Conservation (phyloP, 2,329 filamentous ascomycete species). For the Sporothrix dimorphospora region DNA sequence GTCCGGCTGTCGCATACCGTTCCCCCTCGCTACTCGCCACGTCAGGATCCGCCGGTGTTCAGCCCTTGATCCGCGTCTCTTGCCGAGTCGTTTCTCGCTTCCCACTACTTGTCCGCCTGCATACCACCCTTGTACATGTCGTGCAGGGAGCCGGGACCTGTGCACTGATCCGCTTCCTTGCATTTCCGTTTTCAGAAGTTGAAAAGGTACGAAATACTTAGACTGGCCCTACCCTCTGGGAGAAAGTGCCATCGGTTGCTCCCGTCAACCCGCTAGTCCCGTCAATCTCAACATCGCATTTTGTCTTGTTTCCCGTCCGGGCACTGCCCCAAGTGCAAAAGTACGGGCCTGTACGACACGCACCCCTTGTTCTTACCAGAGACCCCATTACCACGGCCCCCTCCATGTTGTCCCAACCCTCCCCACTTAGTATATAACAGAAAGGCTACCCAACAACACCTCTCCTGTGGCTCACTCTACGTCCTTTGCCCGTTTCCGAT, state of each 20-base stretch:
- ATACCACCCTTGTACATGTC: not conserved
- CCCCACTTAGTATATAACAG: not conserved
- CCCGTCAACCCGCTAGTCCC: not conserved
- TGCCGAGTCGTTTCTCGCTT: not conserved
- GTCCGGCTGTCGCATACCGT: not conserved
- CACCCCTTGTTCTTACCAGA: not conserved
- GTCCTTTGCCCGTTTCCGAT: not conserved
- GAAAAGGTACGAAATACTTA: not conserved
- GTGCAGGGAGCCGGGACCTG: conserved; percentile 1
- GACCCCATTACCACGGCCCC: not conserved
- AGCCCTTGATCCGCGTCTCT: not conserved
- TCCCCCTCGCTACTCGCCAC: not conserved
- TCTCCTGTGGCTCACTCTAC: not conserved
- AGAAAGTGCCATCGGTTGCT: not conserved
- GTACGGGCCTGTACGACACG: not conserved
- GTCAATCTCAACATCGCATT: not conserved
- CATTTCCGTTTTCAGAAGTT: too few relatives aligned
- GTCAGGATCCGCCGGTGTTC: not conserved
- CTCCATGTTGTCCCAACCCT: not conserved
- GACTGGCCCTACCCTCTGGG: not conserved
- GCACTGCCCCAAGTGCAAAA: not conserved
- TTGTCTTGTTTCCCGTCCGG: not conserved
- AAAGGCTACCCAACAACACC: not conserved
- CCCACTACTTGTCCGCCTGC: not conserved
- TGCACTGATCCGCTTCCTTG: not conserved